Evolutionary conservation across 768 basidiomycete species (phyloP).

Genomic region (Rhodosporidiobolus sp.): DNA sequence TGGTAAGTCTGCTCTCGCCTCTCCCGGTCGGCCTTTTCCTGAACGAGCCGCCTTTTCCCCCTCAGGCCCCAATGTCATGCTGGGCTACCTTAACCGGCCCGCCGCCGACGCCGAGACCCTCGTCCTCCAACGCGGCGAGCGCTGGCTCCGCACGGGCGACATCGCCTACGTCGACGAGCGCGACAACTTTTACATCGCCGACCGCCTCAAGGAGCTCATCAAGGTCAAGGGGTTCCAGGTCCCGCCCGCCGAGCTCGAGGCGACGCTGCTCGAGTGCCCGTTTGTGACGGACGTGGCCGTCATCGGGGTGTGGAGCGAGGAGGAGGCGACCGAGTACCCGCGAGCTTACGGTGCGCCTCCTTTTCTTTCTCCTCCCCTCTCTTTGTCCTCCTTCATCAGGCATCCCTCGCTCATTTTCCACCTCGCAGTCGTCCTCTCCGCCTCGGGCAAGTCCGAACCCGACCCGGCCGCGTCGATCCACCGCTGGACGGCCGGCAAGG

Average conservation of each 20-base stretch:
- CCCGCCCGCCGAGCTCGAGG: slow-evolving; percentile 35
- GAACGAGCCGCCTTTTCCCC: no score
- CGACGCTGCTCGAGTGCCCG: slow-evolving; percentile 33
- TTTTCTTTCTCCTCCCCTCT: background rate
- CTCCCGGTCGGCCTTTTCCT: no score
- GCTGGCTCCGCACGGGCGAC: slow-evolving; percentile 42
- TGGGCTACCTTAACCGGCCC: slow-evolving; percentile 39
- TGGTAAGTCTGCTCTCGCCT: slow-evolving; percentile 20
- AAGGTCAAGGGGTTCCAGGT: slow-evolving; percentile 44
- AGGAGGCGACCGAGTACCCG: slow-evolving; percentile 77
- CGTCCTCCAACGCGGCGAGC: slow-evolving; percentile 1
- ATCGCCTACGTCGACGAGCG: slow-evolving; percentile 41
- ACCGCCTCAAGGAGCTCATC: slow-evolving; percentile 48
- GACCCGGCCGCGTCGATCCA: slow-evolving; percentile 22
- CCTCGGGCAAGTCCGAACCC: slow-evolving; percentile 10
- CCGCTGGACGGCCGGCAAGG: slow-evolving; percentile 13
- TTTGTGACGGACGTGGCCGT: slow-evolving; percentile 71
- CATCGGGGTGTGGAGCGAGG: slow-evolving; percentile 65
- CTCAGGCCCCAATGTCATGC: slow-evolving; percentile 23
- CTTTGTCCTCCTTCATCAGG: background rate
- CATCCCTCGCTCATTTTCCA: background rate
- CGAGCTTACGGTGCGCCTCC: slow-evolving; percentile 48
- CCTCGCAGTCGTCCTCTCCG: slow-evolving; percentile 23
- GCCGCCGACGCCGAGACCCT: slow-evolving; percentile 40
- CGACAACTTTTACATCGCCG: slow-evolving; percentile 45